A percentile compares a stretch with the other conserved stretches of the same genome.
These are phyloP conservation scores for Pyricularia grisea DNA, from an alignment of 2,329 filamentous ascomycete species.

Conservation along the genomic window DNA sequence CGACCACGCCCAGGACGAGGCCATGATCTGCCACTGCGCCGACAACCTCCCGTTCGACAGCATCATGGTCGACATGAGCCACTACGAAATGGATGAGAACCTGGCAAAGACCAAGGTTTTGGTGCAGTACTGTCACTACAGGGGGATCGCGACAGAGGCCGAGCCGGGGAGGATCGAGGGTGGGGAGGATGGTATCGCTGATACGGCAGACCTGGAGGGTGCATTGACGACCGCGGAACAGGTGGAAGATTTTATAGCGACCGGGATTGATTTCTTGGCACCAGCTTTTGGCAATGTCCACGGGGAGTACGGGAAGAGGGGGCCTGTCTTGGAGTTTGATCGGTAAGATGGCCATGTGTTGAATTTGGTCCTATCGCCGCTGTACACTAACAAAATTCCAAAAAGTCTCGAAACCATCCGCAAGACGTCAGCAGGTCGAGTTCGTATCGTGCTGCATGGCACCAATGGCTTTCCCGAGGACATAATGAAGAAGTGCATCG, in stretches of 20 bases:
- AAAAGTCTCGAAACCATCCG: slow-evolving; percentile 29
- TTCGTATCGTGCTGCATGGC: slow-evolving; percentile 37
- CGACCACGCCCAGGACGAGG: slow-evolving; percentile 56
- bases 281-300: slow-evolving; percentile 72
- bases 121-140: slow-evolving; percentile 50
- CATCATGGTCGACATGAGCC: slow-evolving; percentile 68
- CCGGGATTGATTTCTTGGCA: slow-evolving; percentile 65
- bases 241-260: slow-evolving; percentile 59
- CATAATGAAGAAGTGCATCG: slow-evolving; percentile 34
- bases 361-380: background rate
- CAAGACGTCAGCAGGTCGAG: slow-evolving; percentile 30
- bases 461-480: slow-evolving; percentile 35
- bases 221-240: slow-evolving; percentile 58
- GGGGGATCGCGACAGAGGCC: slow-evolving; percentile 58
- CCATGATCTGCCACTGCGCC: slow-evolving; percentile 50
- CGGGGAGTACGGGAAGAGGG: slow-evolving; percentile 59
- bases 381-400: background rate
- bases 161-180: slow-evolving; percentile 50
- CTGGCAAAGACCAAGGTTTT: slow-evolving; percentile 50
- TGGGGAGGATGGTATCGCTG: slow-evolving; percentile 64
- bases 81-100: slow-evolving; percentile 61
- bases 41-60: slow-evolving; percentile 52
- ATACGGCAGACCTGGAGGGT: slow-evolving; percentile 38
- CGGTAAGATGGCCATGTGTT: slow-evolving; percentile 9
- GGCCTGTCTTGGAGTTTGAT: slow-evolving; percentile 52